Percentiles rank a stretch among this genome's conserved stretches.
phyloP scores from a whole-genome alignment of 2,329 filamentous ascomycete genomes.

The Camillea tinctor region DNA sequence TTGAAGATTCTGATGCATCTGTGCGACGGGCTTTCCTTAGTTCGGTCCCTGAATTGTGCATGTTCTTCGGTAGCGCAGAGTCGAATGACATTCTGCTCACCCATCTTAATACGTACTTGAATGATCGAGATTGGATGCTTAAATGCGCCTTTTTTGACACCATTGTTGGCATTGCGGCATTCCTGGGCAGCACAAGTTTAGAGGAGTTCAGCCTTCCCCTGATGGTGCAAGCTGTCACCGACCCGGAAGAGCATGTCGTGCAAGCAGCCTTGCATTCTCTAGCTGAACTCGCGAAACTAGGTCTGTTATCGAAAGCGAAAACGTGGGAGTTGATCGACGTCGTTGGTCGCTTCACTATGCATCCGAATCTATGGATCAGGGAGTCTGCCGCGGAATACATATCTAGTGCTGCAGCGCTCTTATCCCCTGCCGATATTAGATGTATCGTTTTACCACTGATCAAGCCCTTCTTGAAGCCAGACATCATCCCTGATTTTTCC shows the following conservation, averaged over 20 bases:
- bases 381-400: slow-evolving; percentile 86
- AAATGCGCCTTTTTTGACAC: slow-evolving; percentile 97
- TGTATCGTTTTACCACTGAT: slow-evolving; percentile 82
- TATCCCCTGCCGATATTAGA: slow-evolving; percentile 77
- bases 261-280: slow-evolving; percentile 87
- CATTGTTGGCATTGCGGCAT: slow-evolving; percentile 87
- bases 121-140: slow-evolving; percentile 93
- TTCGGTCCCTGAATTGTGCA: slow-evolving; percentile 86
- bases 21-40: slow-evolving; percentile 89
- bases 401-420: slow-evolving; percentile 69
- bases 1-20: slow-evolving; percentile 81
- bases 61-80: slow-evolving; percentile 90
- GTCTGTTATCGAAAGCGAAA: slow-evolving; percentile 79
- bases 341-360: slow-evolving; percentile 81
- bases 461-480: slow-evolving; percentile 75
- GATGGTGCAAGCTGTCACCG: slow-evolving; percentile 92
- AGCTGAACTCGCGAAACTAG: slow-evolving; percentile 82
- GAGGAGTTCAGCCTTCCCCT: slow-evolving; percentile 95
- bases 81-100: slow-evolving; percentile 95
- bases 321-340: slow-evolving; percentile 87
- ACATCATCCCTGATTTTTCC: slow-evolving; percentile 63
- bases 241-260: slow-evolving; percentile 91
- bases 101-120: slow-evolving; percentile 94
- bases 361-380: slow-evolving; percentile 93
- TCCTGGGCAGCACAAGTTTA: slow-evolving; percentile 82